Base-by-base conservation (phyloP, 1,139 yeast species). In the Geotrichum bryndzae region DNA sequence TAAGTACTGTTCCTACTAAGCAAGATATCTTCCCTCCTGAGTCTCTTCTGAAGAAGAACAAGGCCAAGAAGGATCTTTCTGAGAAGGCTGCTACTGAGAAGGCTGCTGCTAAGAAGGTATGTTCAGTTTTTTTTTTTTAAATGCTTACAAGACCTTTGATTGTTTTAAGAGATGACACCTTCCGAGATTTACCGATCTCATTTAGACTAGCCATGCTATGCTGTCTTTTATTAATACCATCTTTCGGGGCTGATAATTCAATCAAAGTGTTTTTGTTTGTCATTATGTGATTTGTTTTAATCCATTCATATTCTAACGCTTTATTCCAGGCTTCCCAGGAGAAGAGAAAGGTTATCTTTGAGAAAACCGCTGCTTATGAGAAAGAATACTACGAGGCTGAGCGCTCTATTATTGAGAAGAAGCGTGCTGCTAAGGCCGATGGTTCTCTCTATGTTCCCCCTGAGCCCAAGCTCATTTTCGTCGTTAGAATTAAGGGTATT, bases 401-500 rank as follows among this genome's bases (percentile, higher is more conserved):
- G 82, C 90, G 96, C 80, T 90, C 96, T 74, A 81, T 90, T 79
- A 84, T 94, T 78, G 83, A 85, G 67, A 96, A 97, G 77, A 88
- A 87, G 86, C 91, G 98, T 82, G 92, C 89, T 70, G 98, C 98
- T 75, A 91, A 90, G 84, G 96, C 96, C 79, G 82, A 86, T 77
- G 96, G 96, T 80, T 69, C 70, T 64, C 60, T 66, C 59, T 94
- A 87, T 85, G 97, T 94, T 76, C 95, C 90, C 76, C 97, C 97
- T 79, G 96, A 94, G 86, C 86, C 90, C 77, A 92, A 91, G 83
- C 88, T 94, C 77, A 96, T 90, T 74, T 92, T 94, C 80, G 96
- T 94, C 77, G 86, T 94, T 80, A 92, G 99, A 88, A 94, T 94
- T 87, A 94, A 94, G 94, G 99, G 99, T 94, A 90, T 94, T 81